Percentiles rank a stretch among this genome's conserved stretches.
Conservation (phyloP, 192 early-diverging fungal species). For the Lobulomyces angularis region DNA sequence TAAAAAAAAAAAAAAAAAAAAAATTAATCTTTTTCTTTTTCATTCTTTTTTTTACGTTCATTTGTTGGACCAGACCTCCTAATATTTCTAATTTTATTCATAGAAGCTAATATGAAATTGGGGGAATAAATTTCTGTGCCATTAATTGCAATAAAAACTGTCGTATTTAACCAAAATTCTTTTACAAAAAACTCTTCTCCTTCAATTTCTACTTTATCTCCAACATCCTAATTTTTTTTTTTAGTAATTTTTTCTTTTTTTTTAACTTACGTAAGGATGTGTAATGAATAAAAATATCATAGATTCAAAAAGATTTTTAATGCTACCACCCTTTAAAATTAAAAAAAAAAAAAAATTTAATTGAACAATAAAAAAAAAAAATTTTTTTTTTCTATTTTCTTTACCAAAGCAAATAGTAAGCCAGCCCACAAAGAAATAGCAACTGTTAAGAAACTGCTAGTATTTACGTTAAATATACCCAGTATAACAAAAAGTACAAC, state of each 20-base stretch:
- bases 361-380: slow-evolving; percentile 46
- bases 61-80: slow-evolving; percentile 51
- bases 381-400: no score
- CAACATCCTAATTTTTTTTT: no score
- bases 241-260: not conserved
- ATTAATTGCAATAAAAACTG: slow-evolving; percentile 68
- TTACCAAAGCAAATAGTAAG: slow-evolving; percentile 16
- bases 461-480: no score
- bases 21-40: no score
- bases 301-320: slow-evolving; percentile 68
- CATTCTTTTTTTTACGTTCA: no score
- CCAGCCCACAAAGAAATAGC: slow-evolving; percentile 9
- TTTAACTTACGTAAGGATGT: slow-evolving; percentile 21
- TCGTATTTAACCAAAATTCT: slow-evolving; percentile 68
- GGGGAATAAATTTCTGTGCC: slow-evolving; percentile 68
- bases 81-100: slow-evolving; percentile 58
- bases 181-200: slow-evolving; percentile 54
- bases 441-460: slow-evolving; percentile 6
- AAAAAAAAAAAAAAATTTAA: no score
- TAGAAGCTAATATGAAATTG: slow-evolving; percentile 52
- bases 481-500: slow-evolving; percentile 14
- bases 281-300: slow-evolving; percentile 79
- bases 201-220: slow-evolving; percentile 67
- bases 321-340: slow-evolving; percentile 71
- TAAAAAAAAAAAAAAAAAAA: no score